A percentile compares a stretch with the other conserved stretches of the same genome.
These are phyloP conservation scores for Lepidopterella palustris DNA, from an alignment of 495 filamentous ascomycete species.

Conservation along the genomic window DNA sequence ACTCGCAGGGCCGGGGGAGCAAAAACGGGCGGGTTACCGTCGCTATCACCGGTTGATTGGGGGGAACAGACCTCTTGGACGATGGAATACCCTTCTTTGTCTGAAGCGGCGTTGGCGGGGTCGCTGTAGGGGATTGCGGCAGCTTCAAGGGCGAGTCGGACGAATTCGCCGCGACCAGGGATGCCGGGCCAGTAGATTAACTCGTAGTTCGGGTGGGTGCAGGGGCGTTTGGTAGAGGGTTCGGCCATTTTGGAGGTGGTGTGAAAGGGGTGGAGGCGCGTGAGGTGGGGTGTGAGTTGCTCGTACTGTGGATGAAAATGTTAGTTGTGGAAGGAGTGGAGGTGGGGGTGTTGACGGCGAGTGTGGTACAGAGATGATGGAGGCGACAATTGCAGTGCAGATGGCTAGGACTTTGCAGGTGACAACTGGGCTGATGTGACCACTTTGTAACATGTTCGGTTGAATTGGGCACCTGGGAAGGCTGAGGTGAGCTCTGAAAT, in stretches of 20 bases:
- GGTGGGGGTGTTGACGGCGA: neutral
- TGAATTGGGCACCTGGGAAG: neutral
- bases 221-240: constrained; percentile 17
- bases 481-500: neutral
- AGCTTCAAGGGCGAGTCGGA: constrained; percentile 60
- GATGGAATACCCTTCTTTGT: constrained; percentile 30
- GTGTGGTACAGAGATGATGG: neutral
- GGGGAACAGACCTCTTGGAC: constrained; percentile 27
- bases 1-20: constrained; percentile 57
- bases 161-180: constrained; percentile 59
- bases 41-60: constrained; percentile 23
- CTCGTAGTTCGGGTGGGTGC: constrained; percentile 37
- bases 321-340: neutral
- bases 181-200: constrained; percentile 59
- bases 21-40: constrained; percentile 51
- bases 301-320: neutral
- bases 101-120: constrained; percentile 37
- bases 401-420: neutral
- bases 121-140: constrained; percentile 55
- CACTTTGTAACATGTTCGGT: neutral
- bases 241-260: neutral
- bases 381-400: neutral
- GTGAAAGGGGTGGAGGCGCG: neutral
- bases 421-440: neutral
- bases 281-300: neutral